Percentiles rank a stretch among this genome's conserved stretches.
These are phyloP conservation scores for Hyphodiscus sp. DNA, from an alignment of 2,329 filamentous ascomycete genomes.

Conservation along the genomic window DNA sequence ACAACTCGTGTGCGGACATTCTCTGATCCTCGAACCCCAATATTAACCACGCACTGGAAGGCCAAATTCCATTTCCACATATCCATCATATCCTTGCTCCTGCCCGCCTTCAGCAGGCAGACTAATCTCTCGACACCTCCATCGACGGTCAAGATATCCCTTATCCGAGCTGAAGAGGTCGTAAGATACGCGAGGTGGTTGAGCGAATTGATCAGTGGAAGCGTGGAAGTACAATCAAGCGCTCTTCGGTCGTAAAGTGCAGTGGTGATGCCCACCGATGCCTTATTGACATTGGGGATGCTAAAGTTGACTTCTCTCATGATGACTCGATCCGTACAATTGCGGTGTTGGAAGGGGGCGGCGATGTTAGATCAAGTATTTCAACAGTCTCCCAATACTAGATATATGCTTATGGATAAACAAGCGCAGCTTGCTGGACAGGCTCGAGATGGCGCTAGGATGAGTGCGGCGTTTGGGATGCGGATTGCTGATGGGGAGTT, in stretches of 20 bases:
- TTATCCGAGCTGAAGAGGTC: constrained; percentile 92
- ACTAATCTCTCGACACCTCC: constrained; percentile 94
- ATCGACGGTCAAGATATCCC: constrained; percentile 97
- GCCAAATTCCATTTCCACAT: constrained; percentile 99
- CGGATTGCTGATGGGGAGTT: constrained; percentile 12
- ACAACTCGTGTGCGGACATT: constrained; percentile 90
- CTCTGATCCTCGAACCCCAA: constrained; percentile 93
- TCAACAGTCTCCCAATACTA: constrained; percentile 12
- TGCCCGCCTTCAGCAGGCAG: constrained; percentile 94
- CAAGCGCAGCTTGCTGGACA: constrained; percentile 18
- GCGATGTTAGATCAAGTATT: constrained; percentile 12
- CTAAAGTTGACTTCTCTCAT: constrained; percentile 99
- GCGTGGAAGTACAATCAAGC: constrained; percentile 94
- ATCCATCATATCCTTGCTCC: constrained; percentile 98
- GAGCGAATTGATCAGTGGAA: constrained; percentile 96
- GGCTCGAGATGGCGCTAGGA: constrained; percentile 4
- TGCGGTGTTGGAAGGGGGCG: constrained; percentile 13
- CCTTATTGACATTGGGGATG: constrained; percentile 99
- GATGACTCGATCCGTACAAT: constrained; percentile 37
- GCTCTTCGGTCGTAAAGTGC: constrained; percentile 96
- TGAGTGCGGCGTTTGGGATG: constrained; percentile 8
- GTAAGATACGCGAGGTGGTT: constrained; percentile 98
- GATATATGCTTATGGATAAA: constrained; percentile 3
- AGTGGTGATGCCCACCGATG: constrained; percentile 96
- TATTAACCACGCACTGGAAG: constrained; percentile 98